Evolutionary conservation across 306 rosid species (phyloP), one percentile per base, ranked within the genome.

Genomic region (Potentilla sterilis): DNA sequence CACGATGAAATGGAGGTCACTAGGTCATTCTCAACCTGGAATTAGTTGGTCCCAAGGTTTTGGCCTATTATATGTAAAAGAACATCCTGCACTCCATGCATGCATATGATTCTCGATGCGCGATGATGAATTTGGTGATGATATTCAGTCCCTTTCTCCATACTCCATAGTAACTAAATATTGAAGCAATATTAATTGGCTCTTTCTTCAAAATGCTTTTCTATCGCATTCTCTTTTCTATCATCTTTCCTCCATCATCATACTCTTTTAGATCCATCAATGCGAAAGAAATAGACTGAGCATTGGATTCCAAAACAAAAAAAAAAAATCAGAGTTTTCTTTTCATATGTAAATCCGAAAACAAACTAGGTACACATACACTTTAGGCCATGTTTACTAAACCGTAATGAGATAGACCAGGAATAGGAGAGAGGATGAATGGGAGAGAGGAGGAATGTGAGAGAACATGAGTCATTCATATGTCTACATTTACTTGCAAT

Each of bases 21-120:
- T 9, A 62, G 34, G 67, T 69, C 74, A 76, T 35, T 34, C 72
- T 69, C 70, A 66, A 66, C 40, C 70, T 74, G 62, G 63, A 83
- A 77, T 74, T 74, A 63, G 69, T 75, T 83, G 89, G 94, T 85
- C 93, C 89, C 88, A 64, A 78, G 59, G 76, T 74, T 68, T 73
- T 22, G 79, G 35, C 57, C 57, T 35, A 79, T 64, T 64, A 32
- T 41, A 21, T 41, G 66, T 44, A 2, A 40, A 70, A 69, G 38
- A 61, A 73, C 66, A 75, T 79, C 67, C 41, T 41, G 69, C 44
- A 64, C 52, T 72, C 18, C 66, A 38, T 54, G 4, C 16, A 18
- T 74, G 69, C 76, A 21, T 64, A 64, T 59, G 43, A 74, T 74
- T 74, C 69, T 58, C 42, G 19, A 64, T 49, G 24, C 16, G 57